phyloP scores from a whole-genome alignment of 768 basidiomycete species.

The Leccinum subgranulosum region DNA sequence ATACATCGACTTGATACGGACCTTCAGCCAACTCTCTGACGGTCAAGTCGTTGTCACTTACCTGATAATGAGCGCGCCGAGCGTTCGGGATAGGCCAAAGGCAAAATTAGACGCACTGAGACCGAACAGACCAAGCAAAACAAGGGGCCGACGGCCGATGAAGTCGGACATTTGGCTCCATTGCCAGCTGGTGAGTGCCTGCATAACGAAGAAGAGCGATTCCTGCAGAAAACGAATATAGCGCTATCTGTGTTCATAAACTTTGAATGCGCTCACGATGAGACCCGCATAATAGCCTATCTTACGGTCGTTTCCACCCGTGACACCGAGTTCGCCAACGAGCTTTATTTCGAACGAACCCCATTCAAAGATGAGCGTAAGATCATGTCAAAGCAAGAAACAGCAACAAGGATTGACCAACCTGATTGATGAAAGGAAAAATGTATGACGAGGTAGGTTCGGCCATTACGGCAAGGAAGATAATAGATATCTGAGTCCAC shows the following conservation, averaged over 20 bases:
- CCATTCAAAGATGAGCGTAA: not conserved
- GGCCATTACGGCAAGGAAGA: slow-evolving; percentile 48
- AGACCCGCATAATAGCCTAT: slow-evolving; percentile 70
- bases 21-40: slow-evolving; percentile 3
- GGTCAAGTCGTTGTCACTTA: slow-evolving; percentile 12
- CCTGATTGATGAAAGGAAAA: slow-evolving; percentile 62
- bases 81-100: slow-evolving; percentile 61
- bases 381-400: no score
- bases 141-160: slow-evolving; percentile 58
- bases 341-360: slow-evolving; percentile 36
- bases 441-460: slow-evolving; percentile 63
- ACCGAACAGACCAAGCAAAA: slow-evolving; percentile 53
- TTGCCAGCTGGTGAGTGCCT: slow-evolving; percentile 55
- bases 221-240: slow-evolving; percentile 37
- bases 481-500: slow-evolving; percentile 45
- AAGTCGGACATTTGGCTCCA: slow-evolving; percentile 64
- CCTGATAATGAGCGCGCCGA: slow-evolving; percentile 55
- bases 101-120: slow-evolving; percentile 48
- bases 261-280: slow-evolving; percentile 36
- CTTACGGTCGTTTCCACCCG: slow-evolving; percentile 59
- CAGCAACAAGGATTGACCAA: slow-evolving; percentile 10
- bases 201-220: slow-evolving; percentile 58
- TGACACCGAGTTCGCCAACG: slow-evolving; percentile 59
- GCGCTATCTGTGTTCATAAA: not conserved
- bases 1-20: slow-evolving; percentile 31